Base-by-base conservation (phyloP, 176 grass and related monocot genomes). In the Carex myosuroides region DNA sequence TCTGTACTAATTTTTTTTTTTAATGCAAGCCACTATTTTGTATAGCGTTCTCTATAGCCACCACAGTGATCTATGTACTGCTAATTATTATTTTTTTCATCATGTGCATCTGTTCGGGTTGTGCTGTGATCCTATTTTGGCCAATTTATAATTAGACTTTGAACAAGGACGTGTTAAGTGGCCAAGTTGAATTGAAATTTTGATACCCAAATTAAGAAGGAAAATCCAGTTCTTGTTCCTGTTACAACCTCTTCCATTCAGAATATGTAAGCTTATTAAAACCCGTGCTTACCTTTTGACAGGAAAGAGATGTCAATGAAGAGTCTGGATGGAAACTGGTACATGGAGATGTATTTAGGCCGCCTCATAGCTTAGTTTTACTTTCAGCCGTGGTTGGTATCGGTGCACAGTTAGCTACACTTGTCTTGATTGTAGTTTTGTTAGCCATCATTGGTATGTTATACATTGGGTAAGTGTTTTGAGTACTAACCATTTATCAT, bases 261-360 rank as follows among this genome's bases (percentile, higher is more conserved):
- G 13, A 62, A 35, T 85, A 64, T 69, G 12, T 72, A 44, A n/a
- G 30, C 10, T 82, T 29, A 81, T 21, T 81, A 7, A 2, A 64
- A 88, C 58, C 60, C 80, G 54, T 91, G 62, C 70, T 82, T 39
- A 9, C 74, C 60, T 48, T 44, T 53, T 91, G 52, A 48, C 73
- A 94, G 95, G 95, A 97, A 89, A 91, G 95, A 91, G 92, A 97
- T 83, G 95, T 90, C 63, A 92, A 64, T 90, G 92, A 97, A 87
- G 94, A 94, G 89, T 97, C 94, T 84, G 94, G 94, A 87, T 97
- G 95, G 95, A 97, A 97, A 88, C 89, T 97, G 87, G 92, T 97
- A 64, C 95, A 97, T 70, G 95, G 95, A 54, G 95, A 97, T 94
- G 95, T 97, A 84, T 97, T 97, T 81, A 85, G 92, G 21, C 90